Evolutionary conservation across 257 asterid species (phyloP), one percentile per base, ranked within the genome.

Genomic region (Salvia rosmarinus): DNA sequence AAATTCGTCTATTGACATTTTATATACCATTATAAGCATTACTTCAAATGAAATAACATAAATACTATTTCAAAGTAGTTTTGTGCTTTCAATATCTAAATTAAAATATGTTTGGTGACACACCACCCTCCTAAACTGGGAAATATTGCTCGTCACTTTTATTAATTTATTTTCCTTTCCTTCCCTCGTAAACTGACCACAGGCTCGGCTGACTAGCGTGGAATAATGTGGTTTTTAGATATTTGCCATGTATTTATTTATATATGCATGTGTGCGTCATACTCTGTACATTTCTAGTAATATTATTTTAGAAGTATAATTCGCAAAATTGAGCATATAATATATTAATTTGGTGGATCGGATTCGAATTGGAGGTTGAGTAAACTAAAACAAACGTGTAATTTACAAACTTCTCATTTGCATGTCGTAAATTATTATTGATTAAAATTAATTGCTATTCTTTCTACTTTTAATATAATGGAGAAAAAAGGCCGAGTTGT

Each of bases 51-150:
- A 16, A 16, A 50, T 16, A 16, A n/a, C n/a, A n/a, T n/a, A n/a
- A n/a, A n/a, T 4, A 2, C 1, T 50, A 4, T 37, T 37, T 37
- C 28, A 14, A 59, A 59, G 28, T 59, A 59, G 30, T 39, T 52
- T 52, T 20, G 32, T 52, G 13, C 5, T 30, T 61, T 37, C 21
- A 39, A 61, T 62, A 40, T 43, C 20, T 42, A 40, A 61, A 61
- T 64, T 64, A 23, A 64, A 44, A 11, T 43, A 12, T 64, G 55
- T 64, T 21, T 54, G 61, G 11, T 23, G 61, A 54, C 61, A 54
- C 25, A 46, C 19, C 8, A 12, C 2, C 10, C 7, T 23, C 16
- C 17, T 20, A 25, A 23, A 54, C 60, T 54, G n/a, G 32, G 60
- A 54, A 9, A 54, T 17, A n/a, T n/a, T 0, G 6, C 4, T 54